Evolutionary conservation across 441 rosid genomes (phyloP), one percentile per base, ranked within the genome.

Genomic region (Adansonia rubrostipa): DNA sequence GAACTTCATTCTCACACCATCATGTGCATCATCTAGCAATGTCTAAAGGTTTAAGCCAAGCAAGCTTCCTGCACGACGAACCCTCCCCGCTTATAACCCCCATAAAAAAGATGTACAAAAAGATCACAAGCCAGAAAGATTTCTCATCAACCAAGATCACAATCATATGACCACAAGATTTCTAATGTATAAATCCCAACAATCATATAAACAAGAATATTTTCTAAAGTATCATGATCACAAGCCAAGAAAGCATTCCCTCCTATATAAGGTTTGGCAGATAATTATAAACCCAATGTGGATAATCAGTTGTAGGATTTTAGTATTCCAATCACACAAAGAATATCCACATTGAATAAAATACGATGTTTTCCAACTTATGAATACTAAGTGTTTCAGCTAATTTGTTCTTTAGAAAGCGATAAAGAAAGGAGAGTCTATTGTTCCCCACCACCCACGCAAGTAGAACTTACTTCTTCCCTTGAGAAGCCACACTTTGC

Each of bases 401-500:
- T 45, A 77, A 56, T 72, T 51, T 44, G 74, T 82, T 84, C 78
- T 71, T 74, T 80, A 74, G 69, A 76, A 80, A 61, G 87, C 85
- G 81, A 60, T 78, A 81, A 58, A 76, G 81, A 80, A 74, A 33
- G 71, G 50, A 76, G 70, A 75, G 77, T 76, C 65, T 75, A 83
- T 69, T 79, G 71, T 78, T 81, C 86, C 73, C 83, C 77, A 15
- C 79, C 75, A 82, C 77, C 78, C 80, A 81, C 64, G 58, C 67
- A 36, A 80, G 77, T 80, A 80, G 79, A 77, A 88, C 90, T 88
- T 88, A 88, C 88, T 86, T 86, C 88, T 80, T 81, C 84, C 83
- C 76, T 82, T 72, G 60, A 67, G 84, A 61, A 72, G 83, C 77
- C 82, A 78, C 83, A 70, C 62, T 64, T 76, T 67, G 80, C 78